Evolutionary conservation across 2,329 filamentous ascomycete species (phyloP).

Genomic region (Xylariaceae sp.): DNA sequence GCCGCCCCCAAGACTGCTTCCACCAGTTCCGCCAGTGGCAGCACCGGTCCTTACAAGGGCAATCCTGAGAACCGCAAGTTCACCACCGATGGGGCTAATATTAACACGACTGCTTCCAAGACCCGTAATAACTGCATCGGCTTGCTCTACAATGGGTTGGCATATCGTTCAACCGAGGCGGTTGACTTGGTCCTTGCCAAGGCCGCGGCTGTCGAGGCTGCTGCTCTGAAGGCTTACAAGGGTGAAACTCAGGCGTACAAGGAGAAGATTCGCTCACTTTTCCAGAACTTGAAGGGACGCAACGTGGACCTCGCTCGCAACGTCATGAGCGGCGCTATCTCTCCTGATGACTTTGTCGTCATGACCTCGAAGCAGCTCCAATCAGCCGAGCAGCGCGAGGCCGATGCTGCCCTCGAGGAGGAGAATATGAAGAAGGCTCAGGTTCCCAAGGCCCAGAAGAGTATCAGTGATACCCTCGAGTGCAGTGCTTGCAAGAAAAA

Average conservation of each 20-base stretch:
- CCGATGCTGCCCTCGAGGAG: constrained; percentile 70
- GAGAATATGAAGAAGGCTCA: constrained; percentile 98
- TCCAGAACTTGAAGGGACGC: constrained; percentile 88
- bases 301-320: constrained; percentile 72
- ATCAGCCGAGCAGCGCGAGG: constrained; percentile 71
- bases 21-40: constrained; percentile 28
- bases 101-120: constrained; percentile 66
- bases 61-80: constrained; percentile 75
- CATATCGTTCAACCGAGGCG: constrained; percentile 64
- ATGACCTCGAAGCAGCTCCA: constrained; percentile 92
- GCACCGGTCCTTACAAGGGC: constrained; percentile 50
- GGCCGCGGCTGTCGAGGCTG: constrained; percentile 76
- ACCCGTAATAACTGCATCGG: constrained; percentile 81
- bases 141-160: constrained; percentile 87
- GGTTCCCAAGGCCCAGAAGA: constrained; percentile 87
- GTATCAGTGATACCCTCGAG: constrained; percentile 78
- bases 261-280: constrained; percentile 84
- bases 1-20: constrained; percentile 39
- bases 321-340: constrained; percentile 70
- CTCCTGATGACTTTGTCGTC: constrained; percentile 66
- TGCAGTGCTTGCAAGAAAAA: constrained; percentile 90
- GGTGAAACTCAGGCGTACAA: constrained; percentile 73
- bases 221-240: constrained; percentile 65
- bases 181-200: constrained; percentile 66
- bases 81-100: constrained; percentile 74